These are phyloP conservation scores for Pleomassaria siparia DNA, from an alignment of 2,329 filamentous ascomycete species.

Conservation along the genomic window DNA sequence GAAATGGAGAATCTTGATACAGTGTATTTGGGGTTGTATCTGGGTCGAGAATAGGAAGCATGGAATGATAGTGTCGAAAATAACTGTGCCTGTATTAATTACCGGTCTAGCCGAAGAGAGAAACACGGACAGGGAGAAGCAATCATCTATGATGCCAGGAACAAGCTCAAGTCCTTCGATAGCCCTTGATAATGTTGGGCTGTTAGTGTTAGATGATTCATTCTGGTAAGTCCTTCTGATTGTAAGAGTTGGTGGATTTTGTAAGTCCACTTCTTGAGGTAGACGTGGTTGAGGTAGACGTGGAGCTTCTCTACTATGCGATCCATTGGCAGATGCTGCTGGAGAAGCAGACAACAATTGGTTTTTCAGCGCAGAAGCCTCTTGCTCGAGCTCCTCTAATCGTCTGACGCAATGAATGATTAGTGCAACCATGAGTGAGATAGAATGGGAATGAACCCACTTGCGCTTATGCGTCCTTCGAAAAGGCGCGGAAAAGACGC, in stretches of 20 bases:
- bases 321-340: neutral
- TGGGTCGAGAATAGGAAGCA: neutral
- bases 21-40: neutral
- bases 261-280: too few relatives aligned
- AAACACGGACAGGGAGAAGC: neutral
- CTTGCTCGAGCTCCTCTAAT: neutral
- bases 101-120: neutral
- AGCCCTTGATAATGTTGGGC: neutral
- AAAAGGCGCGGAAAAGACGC: slow-evolving; percentile 1
- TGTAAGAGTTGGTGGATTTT: too few relatives aligned
- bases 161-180: neutral
- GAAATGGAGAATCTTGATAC: neutral
- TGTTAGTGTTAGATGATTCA: neutral
- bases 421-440: neutral
- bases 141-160: slow-evolving; percentile 1
- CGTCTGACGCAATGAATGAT: neutral
- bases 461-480: neutral
- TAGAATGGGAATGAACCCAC: neutral
- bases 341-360: neutral
- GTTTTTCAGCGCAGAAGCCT: neutral
- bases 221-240: too few relatives aligned
- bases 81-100: neutral
- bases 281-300: too few relatives aligned
- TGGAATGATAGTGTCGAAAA: neutral
- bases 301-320: neutral